phyloP scores from a whole-genome alignment of 345 rosid genomes.

The Acer yangbiense region DNA sequence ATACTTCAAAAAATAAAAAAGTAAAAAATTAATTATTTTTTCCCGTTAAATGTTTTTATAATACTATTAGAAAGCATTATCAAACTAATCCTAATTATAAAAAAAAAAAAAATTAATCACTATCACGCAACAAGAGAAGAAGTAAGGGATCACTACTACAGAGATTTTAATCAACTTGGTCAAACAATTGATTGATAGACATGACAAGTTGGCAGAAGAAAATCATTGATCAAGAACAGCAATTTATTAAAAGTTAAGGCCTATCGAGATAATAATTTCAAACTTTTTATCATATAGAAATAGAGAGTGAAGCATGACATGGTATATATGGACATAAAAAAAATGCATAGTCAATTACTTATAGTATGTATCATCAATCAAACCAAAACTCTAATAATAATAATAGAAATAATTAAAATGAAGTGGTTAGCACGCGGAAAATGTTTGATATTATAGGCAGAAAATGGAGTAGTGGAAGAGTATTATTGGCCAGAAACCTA shows the following conservation, averaged over 20 bases:
- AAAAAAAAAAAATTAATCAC: background rate
- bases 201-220: background rate
- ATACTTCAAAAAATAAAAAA: too few species aligned
- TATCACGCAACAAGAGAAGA: background rate
- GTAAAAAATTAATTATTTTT: too few species aligned
- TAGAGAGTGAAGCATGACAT: background rate
- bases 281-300: background rate
- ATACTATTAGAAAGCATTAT: background rate
- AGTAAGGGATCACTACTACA: background rate
- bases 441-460: background rate
- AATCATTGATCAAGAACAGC: background rate
- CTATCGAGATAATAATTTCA: too few species aligned
- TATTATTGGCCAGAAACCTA: background rate
- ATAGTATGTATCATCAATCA: background rate
- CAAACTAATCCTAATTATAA: background rate
- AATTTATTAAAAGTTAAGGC: background rate
- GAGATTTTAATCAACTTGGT: background rate
- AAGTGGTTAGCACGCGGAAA: conserved; percentile 9
- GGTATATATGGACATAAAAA: background rate
- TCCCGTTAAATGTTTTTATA: background rate
- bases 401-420: background rate
- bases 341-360: background rate
- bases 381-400: background rate
- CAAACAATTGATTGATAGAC: background rate
- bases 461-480: background rate